Evolutionary conservation across 2,329 filamentous ascomycete genomes (phyloP).

Genomic region (Ophiognomonia clavigignenti-juglandacearum): DNA sequence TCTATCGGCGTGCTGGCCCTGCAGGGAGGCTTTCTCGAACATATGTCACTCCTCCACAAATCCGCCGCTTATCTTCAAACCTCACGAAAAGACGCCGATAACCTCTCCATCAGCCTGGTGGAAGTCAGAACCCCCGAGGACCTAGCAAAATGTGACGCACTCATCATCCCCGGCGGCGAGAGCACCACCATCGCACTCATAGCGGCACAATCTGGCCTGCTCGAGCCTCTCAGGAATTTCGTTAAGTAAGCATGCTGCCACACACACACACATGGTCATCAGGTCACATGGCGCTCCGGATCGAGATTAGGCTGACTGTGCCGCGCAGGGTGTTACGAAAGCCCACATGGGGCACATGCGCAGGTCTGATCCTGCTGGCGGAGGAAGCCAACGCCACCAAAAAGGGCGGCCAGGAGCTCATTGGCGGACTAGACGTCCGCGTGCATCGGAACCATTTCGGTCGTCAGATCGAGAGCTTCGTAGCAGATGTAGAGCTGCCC

Average conservation of each 20-base stretch:
- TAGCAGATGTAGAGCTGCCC: conserved; percentile 66
- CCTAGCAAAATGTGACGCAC: conserved; percentile 68
- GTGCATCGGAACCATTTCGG: conserved; percentile 96
- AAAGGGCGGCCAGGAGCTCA: conserved; percentile 84
- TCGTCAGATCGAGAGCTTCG: conserved; percentile 86
- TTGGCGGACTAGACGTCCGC: conserved; percentile 84
- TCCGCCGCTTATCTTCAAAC: conserved; percentile 52
- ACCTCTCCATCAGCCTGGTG: conserved; percentile 54
- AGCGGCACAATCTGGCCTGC: conserved; percentile 71
- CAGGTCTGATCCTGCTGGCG: conserved; percentile 85
- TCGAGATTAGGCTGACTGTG: conserved; percentile 8
- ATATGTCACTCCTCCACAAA: conserved; percentile 68
- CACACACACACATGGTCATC: background rate
- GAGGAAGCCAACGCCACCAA: conserved; percentile 86
- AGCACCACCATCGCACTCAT: conserved; percentile 91
- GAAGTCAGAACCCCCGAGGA: conserved; percentile 75
- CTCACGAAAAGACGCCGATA: conserved; percentile 16
- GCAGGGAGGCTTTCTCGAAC: conserved; percentile 90
- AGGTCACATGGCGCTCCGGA: background rate
- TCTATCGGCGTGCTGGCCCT: conserved; percentile 66
- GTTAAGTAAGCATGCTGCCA: conserved; percentile 64
- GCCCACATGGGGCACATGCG: conserved; percentile 94
- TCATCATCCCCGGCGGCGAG: conserved; percentile 91
- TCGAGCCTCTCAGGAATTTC: conserved; percentile 82
- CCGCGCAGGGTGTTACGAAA: conserved; percentile 62